Evolutionary conservation across 2,329 filamentous ascomycete genomes (phyloP), one percentile per base, ranked within the genome.

Genomic region (Fusarium sp.): DNA sequence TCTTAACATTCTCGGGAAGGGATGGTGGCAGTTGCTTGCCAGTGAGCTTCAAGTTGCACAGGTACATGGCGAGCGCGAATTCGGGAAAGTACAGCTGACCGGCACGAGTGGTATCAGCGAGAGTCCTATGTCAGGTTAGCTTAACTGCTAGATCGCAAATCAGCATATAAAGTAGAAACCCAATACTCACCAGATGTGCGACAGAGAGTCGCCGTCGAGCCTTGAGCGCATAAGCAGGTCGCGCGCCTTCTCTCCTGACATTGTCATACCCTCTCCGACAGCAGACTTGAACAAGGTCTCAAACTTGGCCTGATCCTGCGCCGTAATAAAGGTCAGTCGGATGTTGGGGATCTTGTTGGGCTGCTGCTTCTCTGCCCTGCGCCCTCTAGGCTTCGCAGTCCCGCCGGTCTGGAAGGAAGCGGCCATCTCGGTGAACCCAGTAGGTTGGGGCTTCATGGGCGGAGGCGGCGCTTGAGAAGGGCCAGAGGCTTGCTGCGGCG

Each of bases 201-300:
- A 97, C 75, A 99, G 86, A 68, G 94, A 93, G 80, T 95, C 92
- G 20, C 97, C 95, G 67, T 96, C 90, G 50, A 99, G 88, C 81
- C 95, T 94, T 16, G 97, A 98, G 67, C 96, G 92, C 81, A 98
- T 81, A 68, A 99, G 87, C 50, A 99, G 86, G 82, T 98, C 96
- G 78, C 93, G 92, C 29, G 96, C 96, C 84, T 97, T 97, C 73
- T 98, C 96, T 63, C 93, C 97, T 57, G 95, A 95, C 87, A 99
- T 91, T 63, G 95, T 96, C 77, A 93, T 93, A 79, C 95, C 92
- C 75, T 95, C 92, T 36, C 95, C 95, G 38, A 96, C 95, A 16
- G 97, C 96, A 65, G 95, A 97, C 85, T 97, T 98, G 88, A 99
- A 99, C 47, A 99, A 86, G 66, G 97, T 97, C 86, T 99, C 97